Evolutionary conservation across 2,329 filamentous ascomycete genomes (phyloP).

Genomic region (Coniochaeta ligniaria): DNA sequence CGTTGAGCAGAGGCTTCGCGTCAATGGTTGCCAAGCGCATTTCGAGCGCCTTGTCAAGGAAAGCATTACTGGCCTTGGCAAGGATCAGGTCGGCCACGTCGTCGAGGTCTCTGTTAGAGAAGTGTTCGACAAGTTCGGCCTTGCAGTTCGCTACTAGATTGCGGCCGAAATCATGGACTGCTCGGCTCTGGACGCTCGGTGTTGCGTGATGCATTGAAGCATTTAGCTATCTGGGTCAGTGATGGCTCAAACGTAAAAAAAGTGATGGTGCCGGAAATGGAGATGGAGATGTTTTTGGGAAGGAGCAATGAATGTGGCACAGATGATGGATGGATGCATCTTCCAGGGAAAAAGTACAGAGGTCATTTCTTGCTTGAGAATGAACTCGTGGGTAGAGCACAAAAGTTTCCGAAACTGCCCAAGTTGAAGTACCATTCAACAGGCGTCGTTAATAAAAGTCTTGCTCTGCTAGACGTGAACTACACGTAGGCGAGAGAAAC

Average conservation of each 20-base stretch:
- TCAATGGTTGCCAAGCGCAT: conserved; percentile 45
- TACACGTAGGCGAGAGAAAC: not conserved
- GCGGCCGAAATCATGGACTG: conserved; percentile 37
- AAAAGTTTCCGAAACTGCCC: no score
- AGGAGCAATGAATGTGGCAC: not conserved
- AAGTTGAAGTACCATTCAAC: no score
- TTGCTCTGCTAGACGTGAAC: not conserved
- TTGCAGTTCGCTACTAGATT: conserved; percentile 33
- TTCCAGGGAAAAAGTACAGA: no score
- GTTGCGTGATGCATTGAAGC: conserved; percentile 37
- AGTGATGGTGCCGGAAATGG: not conserved
- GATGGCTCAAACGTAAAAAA: not conserved
- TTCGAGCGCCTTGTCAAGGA: conserved; percentile 46
- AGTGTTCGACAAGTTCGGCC: conserved; percentile 31
- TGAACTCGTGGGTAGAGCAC: no score
- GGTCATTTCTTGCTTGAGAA: no score
- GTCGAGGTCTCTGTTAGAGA: conserved; percentile 35
- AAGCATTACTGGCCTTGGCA: conserved; percentile 35
- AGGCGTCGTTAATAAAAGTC: no score
- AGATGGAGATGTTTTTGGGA: not conserved
- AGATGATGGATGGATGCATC: not conserved
- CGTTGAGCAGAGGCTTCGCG: conserved; percentile 47
- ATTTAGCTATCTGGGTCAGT: conserved; percentile 31
- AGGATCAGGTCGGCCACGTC: conserved; percentile 35
- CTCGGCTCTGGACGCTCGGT: conserved; percentile 25